These are phyloP conservation scores for Rhodotorula mucilaginosa DNA, from an alignment of 1,284 basidiomycete genomes.

Conservation along the genomic window DNA sequence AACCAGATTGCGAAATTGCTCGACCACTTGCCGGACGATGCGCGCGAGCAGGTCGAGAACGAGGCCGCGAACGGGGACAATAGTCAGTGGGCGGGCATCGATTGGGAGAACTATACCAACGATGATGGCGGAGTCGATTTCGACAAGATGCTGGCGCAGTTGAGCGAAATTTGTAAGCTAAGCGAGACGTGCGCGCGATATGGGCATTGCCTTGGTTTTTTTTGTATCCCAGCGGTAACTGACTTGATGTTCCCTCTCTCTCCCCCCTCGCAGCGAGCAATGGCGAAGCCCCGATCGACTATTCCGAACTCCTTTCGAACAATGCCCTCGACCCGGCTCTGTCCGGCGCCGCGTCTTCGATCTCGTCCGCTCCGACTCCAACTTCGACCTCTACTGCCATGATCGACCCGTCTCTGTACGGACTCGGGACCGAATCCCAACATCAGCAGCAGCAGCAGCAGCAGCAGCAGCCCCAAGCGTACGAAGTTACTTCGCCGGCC, in stretches of 20 bases:
- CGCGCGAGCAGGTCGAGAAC: conserved; percentile 27
- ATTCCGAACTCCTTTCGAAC: conserved; percentile 18
- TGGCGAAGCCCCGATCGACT: conserved; percentile 15
- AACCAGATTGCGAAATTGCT: conserved; percentile 32
- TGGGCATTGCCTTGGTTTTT: too few relatives aligned
- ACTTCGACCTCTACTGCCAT: neutral
- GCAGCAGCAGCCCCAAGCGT: neutral
- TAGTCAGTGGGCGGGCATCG: conserved; percentile 5
- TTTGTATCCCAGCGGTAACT: too few relatives aligned
- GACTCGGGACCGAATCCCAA: conserved; percentile 5
- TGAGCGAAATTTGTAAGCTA: conserved; percentile 20
- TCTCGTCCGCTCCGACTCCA: neutral
- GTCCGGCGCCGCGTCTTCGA: neutral
- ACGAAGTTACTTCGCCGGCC: conserved; percentile 20
- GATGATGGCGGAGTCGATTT: conserved; percentile 31
- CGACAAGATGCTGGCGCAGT: conserved; percentile 37
- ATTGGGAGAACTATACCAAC: conserved; percentile 13
- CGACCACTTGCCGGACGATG: conserved; percentile 30
- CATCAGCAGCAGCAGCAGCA: too few relatives aligned
- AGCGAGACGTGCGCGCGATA: too few relatives aligned
- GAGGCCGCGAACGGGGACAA: neutral
- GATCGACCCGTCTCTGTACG: conserved; percentile 2
- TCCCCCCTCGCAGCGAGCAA: too few relatives aligned
- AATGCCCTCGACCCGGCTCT: conserved; percentile 1
- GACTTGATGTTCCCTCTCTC: too few relatives aligned